These are phyloP conservation scores for Penicillium riverlandense DNA, from an alignment of 495 filamentous ascomycete genomes.

Conservation along the genomic window DNA sequence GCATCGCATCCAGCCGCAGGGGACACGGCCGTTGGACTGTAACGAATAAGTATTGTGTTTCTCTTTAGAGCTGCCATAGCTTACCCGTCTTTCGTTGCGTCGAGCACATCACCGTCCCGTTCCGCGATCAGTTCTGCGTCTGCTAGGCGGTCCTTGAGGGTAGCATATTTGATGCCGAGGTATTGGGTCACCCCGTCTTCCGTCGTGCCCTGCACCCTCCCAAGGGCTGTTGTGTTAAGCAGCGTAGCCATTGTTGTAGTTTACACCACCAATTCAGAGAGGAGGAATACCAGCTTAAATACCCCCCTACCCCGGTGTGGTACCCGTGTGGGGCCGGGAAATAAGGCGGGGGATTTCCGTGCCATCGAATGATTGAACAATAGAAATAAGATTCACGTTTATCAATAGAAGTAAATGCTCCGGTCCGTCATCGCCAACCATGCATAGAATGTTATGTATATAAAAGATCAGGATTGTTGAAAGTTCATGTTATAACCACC, in stretches of 20 bases:
- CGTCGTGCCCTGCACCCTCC: conserved; percentile 15
- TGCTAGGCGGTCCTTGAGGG: conserved; percentile 21
- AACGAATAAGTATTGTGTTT: background rate
- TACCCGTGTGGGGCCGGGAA: too few species aligned
- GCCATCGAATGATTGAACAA: too few species aligned
- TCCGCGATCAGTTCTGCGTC: conserved; percentile 20
- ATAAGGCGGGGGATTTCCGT: too few species aligned
- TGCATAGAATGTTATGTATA: too few species aligned
- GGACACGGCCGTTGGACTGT: conserved; percentile 20
- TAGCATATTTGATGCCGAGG: conserved; percentile 28
- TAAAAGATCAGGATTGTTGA: conserved; percentile 4
- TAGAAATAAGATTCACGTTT: too few species aligned
- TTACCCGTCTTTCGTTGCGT: conserved; percentile 25
- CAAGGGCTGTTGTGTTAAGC: conserved; percentile 4
- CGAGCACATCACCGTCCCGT: conserved; percentile 10
- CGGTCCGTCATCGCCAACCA: too few species aligned
- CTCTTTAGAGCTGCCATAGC: background rate
- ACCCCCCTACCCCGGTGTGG: too few species aligned
- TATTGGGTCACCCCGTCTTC: conserved; percentile 20
- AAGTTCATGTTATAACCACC: conserved; percentile 94
- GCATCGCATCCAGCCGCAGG: conserved; percentile 16
- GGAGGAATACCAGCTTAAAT: too few species aligned
- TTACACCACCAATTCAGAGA: too few species aligned
- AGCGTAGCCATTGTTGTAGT: too few species aligned
- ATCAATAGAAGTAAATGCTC: too few species aligned